A percentile compares a stretch with the other conserved stretches of the same genome.
These are phyloP conservation scores for Calonectria pseudoturangicola DNA, from an alignment of 2,329 filamentous ascomycete species.

Conservation along the genomic window DNA sequence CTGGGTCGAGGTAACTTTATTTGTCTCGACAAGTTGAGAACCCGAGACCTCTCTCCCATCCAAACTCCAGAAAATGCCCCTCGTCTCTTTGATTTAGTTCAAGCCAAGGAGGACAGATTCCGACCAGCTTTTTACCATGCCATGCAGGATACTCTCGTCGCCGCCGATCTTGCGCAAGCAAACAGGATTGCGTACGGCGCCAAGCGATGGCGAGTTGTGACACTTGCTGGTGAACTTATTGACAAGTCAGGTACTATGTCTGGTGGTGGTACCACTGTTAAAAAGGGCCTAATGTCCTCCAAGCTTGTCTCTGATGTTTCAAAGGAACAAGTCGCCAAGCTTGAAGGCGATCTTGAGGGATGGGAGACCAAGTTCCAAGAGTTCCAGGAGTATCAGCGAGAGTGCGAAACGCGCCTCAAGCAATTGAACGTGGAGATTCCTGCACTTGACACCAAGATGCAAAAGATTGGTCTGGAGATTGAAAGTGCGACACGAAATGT, in stretches of 20 bases:
- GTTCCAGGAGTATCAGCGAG: conserved; percentile 89
- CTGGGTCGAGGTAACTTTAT: conserved; percentile 98
- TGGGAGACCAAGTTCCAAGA: conserved; percentile 88
- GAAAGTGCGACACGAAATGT: conserved; percentile 91
- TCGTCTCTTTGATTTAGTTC: conserved; percentile 93
- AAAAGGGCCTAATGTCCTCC: conserved; percentile 96
- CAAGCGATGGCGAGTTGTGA: conserved; percentile 96
- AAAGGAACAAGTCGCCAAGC: conserved; percentile 90
- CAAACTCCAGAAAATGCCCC: conserved; percentile 94
- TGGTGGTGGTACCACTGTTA: conserved; percentile 92
- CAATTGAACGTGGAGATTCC: conserved; percentile 87
- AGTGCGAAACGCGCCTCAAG: conserved; percentile 84
- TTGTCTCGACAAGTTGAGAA: conserved; percentile 89
- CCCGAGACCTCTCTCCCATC: conserved; percentile 85
- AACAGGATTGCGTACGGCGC: conserved; percentile 97
- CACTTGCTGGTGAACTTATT: conserved; percentile 94
- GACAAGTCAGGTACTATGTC: conserved; percentile 99
- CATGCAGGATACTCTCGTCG: conserved; percentile 95
- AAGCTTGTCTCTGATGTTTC: conserved; percentile 91
- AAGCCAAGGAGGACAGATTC: conserved; percentile 90
- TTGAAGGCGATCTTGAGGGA: conserved; percentile 90
- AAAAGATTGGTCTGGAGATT: conserved; percentile 92
- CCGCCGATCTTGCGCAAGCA: conserved; percentile 93
- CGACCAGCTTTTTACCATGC: conserved; percentile 95
- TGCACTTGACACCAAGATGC: conserved; percentile 89